These are phyloP conservation scores for Talaromyces albobiverticillius DNA, from an alignment of 2,329 filamentous ascomycete genomes.

Conservation along the genomic window DNA sequence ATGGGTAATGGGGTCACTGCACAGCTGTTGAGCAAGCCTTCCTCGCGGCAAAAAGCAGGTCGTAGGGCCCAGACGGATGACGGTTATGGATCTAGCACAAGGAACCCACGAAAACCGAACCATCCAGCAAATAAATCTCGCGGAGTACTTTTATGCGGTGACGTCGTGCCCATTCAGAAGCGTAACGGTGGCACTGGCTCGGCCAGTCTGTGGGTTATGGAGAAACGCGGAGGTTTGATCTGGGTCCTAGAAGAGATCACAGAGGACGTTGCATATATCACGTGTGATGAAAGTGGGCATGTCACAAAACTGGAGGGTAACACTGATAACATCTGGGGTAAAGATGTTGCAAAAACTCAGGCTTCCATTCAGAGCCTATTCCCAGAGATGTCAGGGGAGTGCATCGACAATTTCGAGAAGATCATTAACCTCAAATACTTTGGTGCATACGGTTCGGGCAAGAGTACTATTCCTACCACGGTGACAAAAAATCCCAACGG, in stretches of 20 bases:
- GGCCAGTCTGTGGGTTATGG: constrained; percentile 97
- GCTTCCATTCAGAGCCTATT: constrained; percentile 76
- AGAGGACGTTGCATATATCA: constrained; percentile 80
- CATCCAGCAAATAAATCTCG: constrained; percentile 74
- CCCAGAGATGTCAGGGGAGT: constrained; percentile 72
- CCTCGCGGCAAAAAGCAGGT: constrained; percentile 51
- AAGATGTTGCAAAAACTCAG: constrained; percentile 63
- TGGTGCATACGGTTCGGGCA: constrained; percentile 74
- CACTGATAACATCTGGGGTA: constrained; percentile 83
- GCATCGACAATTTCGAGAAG: constrained; percentile 69
- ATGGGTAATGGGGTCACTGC: constrained; percentile 85
- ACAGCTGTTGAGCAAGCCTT: constrained; percentile 78
- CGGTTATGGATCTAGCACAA: constrained; percentile 49
- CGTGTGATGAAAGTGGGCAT: constrained; percentile 72
- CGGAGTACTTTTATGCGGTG: constrained; percentile 88
- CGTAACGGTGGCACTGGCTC: constrained; percentile 88
- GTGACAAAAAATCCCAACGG: constrained; percentile 67
- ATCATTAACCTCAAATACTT: constrained; percentile 73
- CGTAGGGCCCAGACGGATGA: constrained; percentile 58
- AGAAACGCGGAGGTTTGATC: constrained; percentile 88
- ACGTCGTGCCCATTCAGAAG: constrained; percentile 98
- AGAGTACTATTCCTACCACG: constrained; percentile 78
- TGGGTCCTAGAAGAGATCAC: constrained; percentile 98
- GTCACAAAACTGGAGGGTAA: constrained; percentile 70
- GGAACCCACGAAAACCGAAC: constrained; percentile 57